Evolutionary conservation across 2,329 filamentous ascomycete species (phyloP).

Genomic region (Cercospora zeae-maydis): DNA sequence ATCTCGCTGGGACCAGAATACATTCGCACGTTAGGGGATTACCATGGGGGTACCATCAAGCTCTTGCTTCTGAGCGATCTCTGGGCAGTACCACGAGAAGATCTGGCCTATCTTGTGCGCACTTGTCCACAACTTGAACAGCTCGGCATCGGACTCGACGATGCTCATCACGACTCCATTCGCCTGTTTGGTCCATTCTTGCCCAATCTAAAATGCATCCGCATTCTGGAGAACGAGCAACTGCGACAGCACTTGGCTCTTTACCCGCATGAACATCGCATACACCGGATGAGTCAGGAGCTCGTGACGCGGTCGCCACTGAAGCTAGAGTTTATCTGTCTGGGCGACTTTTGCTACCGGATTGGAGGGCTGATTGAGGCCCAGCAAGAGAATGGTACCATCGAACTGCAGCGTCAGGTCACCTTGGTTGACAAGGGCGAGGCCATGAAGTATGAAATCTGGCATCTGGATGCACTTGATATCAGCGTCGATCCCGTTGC

Average conservation of each 20-base stretch:
- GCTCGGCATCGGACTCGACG: constrained; percentile 54
- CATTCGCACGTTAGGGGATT: constrained; percentile 49
- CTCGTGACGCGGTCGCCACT: constrained; percentile 14
- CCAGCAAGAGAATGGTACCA: constrained; percentile 26
- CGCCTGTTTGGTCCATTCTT: constrained; percentile 36
- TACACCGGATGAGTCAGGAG: constrained; percentile 32
- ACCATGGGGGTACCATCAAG: constrained; percentile 51
- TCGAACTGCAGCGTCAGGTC: constrained; percentile 31
- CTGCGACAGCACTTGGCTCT: constrained; percentile 18
- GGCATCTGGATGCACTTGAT: constrained; percentile 42
- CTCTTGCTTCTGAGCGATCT: constrained; percentile 56
- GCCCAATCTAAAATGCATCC: constrained; percentile 41
- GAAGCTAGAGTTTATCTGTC: constrained; percentile 40
- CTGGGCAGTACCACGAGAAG: constrained; percentile 51
- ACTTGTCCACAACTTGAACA: constrained; percentile 58
- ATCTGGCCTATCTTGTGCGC: constrained; percentile 52
- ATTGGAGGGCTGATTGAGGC: constrained; percentile 29
- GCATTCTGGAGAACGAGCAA: constrained; percentile 38
- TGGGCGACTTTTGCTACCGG: constrained; percentile 41
- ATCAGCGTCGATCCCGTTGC: constrained; percentile 27
- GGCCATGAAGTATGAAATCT: constrained; percentile 45
- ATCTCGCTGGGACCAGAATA: constrained; percentile 45
- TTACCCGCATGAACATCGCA: constrained; percentile 28
- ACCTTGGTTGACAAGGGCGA: constrained; percentile 35
- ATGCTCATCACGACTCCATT: constrained; percentile 50